Conservation (phyloP, 129 eudicot species). For the Pulicaria dysenterica region DNA sequence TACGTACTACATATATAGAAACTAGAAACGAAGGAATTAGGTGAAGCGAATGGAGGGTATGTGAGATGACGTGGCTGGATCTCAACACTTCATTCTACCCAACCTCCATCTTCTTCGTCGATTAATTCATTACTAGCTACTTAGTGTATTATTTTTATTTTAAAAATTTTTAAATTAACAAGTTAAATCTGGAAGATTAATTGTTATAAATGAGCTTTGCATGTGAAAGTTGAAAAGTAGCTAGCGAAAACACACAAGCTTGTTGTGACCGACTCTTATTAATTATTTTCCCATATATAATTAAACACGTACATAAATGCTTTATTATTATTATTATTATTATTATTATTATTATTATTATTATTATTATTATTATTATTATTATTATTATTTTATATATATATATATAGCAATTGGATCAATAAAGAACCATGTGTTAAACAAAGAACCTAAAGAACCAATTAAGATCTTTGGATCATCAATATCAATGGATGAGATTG, state of each 20-base stretch:
- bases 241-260: constrained; percentile 12
- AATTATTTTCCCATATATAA: neutral
- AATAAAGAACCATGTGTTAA: too few species aligned
- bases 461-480: too few species aligned
- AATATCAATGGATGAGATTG: too few species aligned
- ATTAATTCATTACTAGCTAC: neutral
- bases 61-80: constrained; percentile 25
- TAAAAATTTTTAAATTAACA: too few species aligned
- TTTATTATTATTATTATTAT: too few species aligned
- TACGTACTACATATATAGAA: too few species aligned
- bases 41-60: constrained; percentile 33
- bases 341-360: too few species aligned
- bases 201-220: constrained; percentile 25
- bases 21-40: neutral
- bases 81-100: constrained; percentile 20
- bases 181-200: too few species aligned
- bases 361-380: too few species aligned
- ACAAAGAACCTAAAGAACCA: too few species aligned
- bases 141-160: neutral
- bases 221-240: constrained; percentile 3
- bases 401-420: too few species aligned
- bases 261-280: constrained; percentile 11
- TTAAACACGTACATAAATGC: neutral
- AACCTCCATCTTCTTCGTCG: neutral
- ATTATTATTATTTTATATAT: too few species aligned